Evolutionary conservation across 768 basidiomycete genomes (phyloP).

Genomic region (Hygrophorus russula): DNA sequence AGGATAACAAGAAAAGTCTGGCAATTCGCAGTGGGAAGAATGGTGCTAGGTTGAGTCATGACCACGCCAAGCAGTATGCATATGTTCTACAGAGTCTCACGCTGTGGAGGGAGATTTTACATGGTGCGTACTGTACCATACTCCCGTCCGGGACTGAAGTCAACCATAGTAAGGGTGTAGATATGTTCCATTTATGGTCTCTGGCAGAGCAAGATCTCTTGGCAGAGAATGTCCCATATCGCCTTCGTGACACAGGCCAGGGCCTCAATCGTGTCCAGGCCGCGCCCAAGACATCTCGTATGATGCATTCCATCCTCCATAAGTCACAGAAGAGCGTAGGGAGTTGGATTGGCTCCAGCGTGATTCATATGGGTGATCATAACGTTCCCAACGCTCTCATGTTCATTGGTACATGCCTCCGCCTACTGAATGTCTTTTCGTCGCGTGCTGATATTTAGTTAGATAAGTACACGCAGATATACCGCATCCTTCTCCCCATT

Average conservation of each 20-base stretch:
- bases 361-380: constrained; percentile 86
- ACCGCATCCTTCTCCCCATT: constrained; percentile 80
- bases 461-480: constrained; percentile 85
- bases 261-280: constrained; percentile 86
- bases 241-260: constrained; percentile 81
- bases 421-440: neutral
- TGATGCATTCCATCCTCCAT: constrained; percentile 83
- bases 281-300: constrained; percentile 78
- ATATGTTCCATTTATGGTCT: constrained; percentile 85
- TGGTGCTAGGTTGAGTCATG: constrained; percentile 74
- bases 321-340: constrained; percentile 76
- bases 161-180: constrained; percentile 21
- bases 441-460: neutral
- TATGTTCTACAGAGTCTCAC: constrained; percentile 83
- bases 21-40: constrained; percentile 75
- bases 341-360: constrained; percentile 76
- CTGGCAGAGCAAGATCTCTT: constrained; percentile 73
- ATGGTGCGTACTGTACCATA: constrained; percentile 35
- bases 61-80: constrained; percentile 76
- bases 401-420: constrained; percentile 44
- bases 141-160: constrained; percentile 3
- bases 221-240: constrained; percentile 64
- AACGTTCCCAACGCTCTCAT: constrained; percentile 77
- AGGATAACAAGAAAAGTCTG: constrained; percentile 53
- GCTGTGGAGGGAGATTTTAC: constrained; percentile 77